Percentiles rank a stretch among this genome's conserved stretches.
These are phyloP conservation scores for Sungouiella thailandica DNA, from an alignment of 805 yeast species.

Conservation along the genomic window DNA sequence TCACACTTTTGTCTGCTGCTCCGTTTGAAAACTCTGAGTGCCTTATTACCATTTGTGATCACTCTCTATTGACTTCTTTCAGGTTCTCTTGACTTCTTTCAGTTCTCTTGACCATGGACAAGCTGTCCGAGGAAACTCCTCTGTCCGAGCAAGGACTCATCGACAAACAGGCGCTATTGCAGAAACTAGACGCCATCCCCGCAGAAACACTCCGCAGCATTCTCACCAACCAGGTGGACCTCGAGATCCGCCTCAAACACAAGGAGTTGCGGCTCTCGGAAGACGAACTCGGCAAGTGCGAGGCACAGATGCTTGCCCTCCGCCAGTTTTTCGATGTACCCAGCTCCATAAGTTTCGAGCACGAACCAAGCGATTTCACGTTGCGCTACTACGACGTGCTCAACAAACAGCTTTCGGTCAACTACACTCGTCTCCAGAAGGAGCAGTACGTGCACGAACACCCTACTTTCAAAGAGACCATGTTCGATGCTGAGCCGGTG, in stretches of 20 bases:
- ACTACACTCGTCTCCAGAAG: constrained; percentile 24
- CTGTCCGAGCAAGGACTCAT: too few relatives aligned
- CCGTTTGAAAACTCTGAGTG: too few relatives aligned
- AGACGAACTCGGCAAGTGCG: constrained; percentile 52
- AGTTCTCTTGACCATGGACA: too few relatives aligned
- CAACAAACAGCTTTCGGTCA: constrained; percentile 29
- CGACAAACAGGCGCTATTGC: constrained; percentile 10
- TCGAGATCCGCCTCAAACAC: constrained; percentile 58
- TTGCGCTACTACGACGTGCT: constrained; percentile 36
- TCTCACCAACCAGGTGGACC: constrained; percentile 45
- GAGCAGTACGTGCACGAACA: constrained; percentile 10
- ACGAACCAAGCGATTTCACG: constrained; percentile 43
- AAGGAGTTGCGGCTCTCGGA: constrained; percentile 48
- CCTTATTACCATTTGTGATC: too few relatives aligned
- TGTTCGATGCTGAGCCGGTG: constrained; percentile 8
- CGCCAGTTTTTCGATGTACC: constrained; percentile 42
- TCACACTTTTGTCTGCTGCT: too few relatives aligned
- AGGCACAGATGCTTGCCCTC: constrained; percentile 51
- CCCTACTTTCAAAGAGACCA: constrained; percentile 9
- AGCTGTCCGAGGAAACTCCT: too few relatives aligned
- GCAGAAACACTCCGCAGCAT: constrained; percentile 18
- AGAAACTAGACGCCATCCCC: constrained; percentile 15
- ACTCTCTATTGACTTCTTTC: too few relatives aligned
- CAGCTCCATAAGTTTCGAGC: constrained; percentile 31
- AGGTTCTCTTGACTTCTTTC: too few relatives aligned